Evolutionary conservation across 495 filamentous ascomycete genomes (phyloP), one percentile per base, ranked within the genome.

Genomic region (Talaromyces stipitatus): DNA sequence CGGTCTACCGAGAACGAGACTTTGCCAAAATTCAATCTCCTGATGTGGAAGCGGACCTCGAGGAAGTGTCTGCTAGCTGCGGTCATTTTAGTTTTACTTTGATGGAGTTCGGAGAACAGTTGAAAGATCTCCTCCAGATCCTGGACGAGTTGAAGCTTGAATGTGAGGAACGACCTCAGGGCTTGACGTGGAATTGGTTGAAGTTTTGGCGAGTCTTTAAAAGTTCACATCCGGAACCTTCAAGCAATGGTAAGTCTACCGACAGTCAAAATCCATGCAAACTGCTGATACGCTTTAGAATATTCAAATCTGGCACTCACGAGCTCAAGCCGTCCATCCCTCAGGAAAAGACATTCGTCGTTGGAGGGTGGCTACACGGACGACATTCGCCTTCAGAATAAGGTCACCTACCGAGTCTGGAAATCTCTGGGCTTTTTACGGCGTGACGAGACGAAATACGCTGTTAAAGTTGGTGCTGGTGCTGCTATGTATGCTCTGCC

Each of bases 51-150:
- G 94, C 94, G 5, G 94, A 96, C 65, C 87, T 95, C 50, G 94
- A 98, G 67, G 94, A 98, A 69, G 91, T 97, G 8, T 90, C 91
- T 28, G 94, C 94, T 4, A 92, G 90, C 45, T 98, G 94, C 64
- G 92, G 92, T 2, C 90, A 97, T 65, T 98, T 97, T 66, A 89
- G 86, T 64, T 95, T 91, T 63, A 91, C 88, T 18, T 74, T 98
- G 24, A 79, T 91, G 56, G 86, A 90, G 60, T 90, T 97, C 68
- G 91, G 91, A 0, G 88, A 95, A 64, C 90, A 96, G 65, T 86
- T 95, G 77, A 81, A 88, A 56, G 81, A 77, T 10, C 89, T 92
- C 59, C 69, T 98, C n/a, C 78, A 87, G 38, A 85, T 95, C 18
- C 65, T 98, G 18, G 90, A 95, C 60, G 87, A 96, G 50, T 67